Evolutionary conservation across 441 rosid genomes (phyloP).

Genomic region (Metrosideros polymorpha): DNA sequence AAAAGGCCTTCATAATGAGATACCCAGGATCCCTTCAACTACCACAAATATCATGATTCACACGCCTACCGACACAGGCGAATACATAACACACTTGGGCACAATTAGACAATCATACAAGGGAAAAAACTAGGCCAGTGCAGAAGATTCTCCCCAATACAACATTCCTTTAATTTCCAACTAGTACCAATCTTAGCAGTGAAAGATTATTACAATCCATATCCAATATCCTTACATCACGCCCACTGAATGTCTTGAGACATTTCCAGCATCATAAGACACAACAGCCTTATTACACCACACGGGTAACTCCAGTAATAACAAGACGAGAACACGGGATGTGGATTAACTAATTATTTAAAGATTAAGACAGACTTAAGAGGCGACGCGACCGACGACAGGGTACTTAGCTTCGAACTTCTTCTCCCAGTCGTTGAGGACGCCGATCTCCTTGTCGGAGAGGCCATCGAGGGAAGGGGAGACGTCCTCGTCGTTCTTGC

Average conservation of each 20-base stretch:
- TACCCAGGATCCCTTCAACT: background rate
- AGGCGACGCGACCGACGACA: slow-evolving; percentile 60
- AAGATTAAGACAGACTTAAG: background rate
- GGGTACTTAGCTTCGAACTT: slow-evolving; percentile 87
- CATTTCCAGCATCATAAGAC: background rate
- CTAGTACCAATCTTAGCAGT: background rate
- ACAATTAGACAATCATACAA: background rate
- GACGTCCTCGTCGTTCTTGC: slow-evolving; percentile 76
- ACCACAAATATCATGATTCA: background rate
- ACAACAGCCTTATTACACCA: background rate
- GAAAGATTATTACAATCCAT: background rate
- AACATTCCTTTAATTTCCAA: background rate
- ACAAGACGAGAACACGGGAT: background rate
- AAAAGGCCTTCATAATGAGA: background rate
- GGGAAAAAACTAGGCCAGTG: background rate
- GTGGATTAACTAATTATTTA: background rate
- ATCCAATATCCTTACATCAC: background rate
- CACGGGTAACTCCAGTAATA: background rate
- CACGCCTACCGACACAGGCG: background rate
- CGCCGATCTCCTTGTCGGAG: slow-evolving; percentile 63
- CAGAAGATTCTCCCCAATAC: background rate
- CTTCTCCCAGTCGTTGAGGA: slow-evolving; percentile 79
- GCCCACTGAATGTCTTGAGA: background rate
- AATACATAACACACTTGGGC: background rate
- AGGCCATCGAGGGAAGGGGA: slow-evolving; percentile 54